phyloP scores from a whole-genome alignment of 1,284 basidiomycete species.

The Pholiota adiposa region DNA sequence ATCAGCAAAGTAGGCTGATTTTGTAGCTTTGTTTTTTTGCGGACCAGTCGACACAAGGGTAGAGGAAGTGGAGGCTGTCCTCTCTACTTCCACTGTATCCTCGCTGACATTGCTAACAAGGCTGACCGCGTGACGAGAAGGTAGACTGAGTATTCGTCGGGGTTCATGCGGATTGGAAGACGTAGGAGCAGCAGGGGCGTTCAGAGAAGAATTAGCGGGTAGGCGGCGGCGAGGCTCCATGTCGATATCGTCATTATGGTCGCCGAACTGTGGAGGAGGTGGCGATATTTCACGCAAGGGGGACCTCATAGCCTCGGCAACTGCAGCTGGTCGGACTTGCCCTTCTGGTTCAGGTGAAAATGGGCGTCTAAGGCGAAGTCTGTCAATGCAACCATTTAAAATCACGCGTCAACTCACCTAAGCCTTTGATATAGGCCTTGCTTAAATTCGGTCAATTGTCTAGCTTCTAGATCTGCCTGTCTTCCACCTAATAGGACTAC shows the following conservation, averaged over 20 bases:
- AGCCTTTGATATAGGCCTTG: slow-evolving; percentile 58
- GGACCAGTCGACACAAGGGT: too few species aligned
- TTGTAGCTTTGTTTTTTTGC: slow-evolving; percentile 1
- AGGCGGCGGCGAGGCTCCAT: slow-evolving; percentile 47
- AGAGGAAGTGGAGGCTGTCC: slow-evolving; percentile 2
- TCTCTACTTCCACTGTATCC: neutral
- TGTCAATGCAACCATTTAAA: neutral
- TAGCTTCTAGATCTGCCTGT: slow-evolving; percentile 59
- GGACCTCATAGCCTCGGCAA: slow-evolving; percentile 32
- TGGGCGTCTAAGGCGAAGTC: slow-evolving; percentile 27
- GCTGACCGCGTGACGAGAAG: slow-evolving; percentile 15
- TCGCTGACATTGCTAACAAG: slow-evolving; percentile 1
- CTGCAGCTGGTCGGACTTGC: slow-evolving; percentile 18
- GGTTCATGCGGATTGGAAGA: slow-evolving; percentile 2
- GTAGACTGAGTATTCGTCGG: slow-evolving; percentile 21
- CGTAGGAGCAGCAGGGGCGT: neutral
- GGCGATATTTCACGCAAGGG: slow-evolving; percentile 48
- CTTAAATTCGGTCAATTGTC: slow-evolving; percentile 57
- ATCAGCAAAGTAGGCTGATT: slow-evolving; percentile 22
- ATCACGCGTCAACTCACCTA: slow-evolving; percentile 49
- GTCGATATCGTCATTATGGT: slow-evolving; percentile 46
- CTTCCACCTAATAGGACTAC: slow-evolving; percentile 60
- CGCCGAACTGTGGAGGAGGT: slow-evolving; percentile 34
- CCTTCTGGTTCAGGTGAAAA: slow-evolving; percentile 24
- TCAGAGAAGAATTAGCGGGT: slow-evolving; percentile 20